Base-by-base conservation (phyloP, 192 early-diverging fungal genomes). In the Funneliformis mosseae region DNA sequence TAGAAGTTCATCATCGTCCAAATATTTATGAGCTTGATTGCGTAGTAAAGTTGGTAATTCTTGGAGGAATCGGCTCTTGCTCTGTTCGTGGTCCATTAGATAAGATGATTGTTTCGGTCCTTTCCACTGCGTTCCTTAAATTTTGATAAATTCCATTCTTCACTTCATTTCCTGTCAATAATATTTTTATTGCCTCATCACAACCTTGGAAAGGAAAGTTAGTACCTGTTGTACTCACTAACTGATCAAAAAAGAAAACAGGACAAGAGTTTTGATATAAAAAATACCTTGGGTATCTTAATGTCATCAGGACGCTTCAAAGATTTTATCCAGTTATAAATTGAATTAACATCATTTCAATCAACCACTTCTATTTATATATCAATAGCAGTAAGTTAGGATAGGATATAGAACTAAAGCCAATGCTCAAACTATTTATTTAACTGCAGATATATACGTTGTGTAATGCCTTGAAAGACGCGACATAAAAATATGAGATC, bases 31-130 rank as follows among this genome's bases (percentile, higher is more conserved):
- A n/a, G n/a, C n/a, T 48, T 48, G 5, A 0, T 33, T 4, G 0
- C 8, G 6, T 18, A 71, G 12, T 25, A 75, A 75, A 38, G 6
- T 60, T 50, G 25, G 27, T 7, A 61, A 0, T 42, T 75, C 74
- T 3, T 75, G 27, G 1, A 75, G 74, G 14, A 75, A 75, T 75
- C 74, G 12, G 28, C 74, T 75, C 14, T 75, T 75, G n/a, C 18
- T 50, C 74, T 23, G 74, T 60, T 3, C 74, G 55, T 60, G 74
- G 74, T 3, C 74, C 74, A 75, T 41, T 39, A 41, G 6, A 75
- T 50, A 38, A 23, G 74, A n/a, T 75, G 74, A 8, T 21, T 46
- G 38, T 71, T 45, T 42, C 42, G 5, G 43, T 71, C 38, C 23
- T 1, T 46, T 46, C 2, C 5, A 0, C 23, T 60, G 11, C 45